These are phyloP conservation scores for Phytopythium mirpurense DNA, from an alignment of 352 stramenopile genomes.

Conservation along the genomic window DNA sequence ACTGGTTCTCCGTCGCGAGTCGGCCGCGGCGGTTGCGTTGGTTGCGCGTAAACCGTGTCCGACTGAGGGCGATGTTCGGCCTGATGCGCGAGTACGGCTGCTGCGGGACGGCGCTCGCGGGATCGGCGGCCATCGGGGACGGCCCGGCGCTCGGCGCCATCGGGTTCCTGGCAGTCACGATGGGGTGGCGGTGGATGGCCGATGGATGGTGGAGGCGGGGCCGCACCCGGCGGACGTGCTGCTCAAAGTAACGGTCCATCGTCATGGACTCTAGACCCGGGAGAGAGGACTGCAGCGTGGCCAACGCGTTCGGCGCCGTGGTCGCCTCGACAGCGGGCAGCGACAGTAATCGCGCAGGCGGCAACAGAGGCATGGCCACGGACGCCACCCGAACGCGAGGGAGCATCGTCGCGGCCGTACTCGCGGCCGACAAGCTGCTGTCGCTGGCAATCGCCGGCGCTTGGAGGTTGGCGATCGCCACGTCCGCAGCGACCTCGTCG, in stretches of 20 bases:
- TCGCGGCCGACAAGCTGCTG: slow-evolving; percentile 25
- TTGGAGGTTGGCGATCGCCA: slow-evolving; percentile 38
- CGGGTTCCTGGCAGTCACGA: slow-evolving; percentile 21
- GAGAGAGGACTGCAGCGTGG: slow-evolving; percentile 46
- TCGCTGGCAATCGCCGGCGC: slow-evolving; percentile 21
- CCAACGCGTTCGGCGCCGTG: slow-evolving; percentile 48
- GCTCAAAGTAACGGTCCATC: slow-evolving; percentile 82
- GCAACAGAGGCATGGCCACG: slow-evolving; percentile 29
- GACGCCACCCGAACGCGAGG: slow-evolving; percentile 12
- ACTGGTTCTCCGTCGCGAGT: slow-evolving; percentile 78
- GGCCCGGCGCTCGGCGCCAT: neutral
- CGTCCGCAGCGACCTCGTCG: slow-evolving; percentile 54
- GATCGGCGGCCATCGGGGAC: neutral
- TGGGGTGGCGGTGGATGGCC: slow-evolving; percentile 31
- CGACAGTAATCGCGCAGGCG: slow-evolving; percentile 28
- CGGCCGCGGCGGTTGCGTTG: slow-evolving; percentile 67
- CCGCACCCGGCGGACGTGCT: slow-evolving; percentile 75
- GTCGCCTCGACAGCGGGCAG: slow-evolving; percentile 13
- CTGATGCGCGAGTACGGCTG: slow-evolving; percentile 80
- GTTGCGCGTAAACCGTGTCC: slow-evolving; percentile 68
- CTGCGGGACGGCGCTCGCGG: slow-evolving; percentile 25
- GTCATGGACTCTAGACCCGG: slow-evolving; percentile 52
- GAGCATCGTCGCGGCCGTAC: slow-evolving; percentile 10
- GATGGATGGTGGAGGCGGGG: slow-evolving; percentile 47
- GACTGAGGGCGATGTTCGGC: slow-evolving; percentile 80